Base-by-base conservation (phyloP, 192 early-diverging fungal genomes). In the Podila verticillata region DNA sequence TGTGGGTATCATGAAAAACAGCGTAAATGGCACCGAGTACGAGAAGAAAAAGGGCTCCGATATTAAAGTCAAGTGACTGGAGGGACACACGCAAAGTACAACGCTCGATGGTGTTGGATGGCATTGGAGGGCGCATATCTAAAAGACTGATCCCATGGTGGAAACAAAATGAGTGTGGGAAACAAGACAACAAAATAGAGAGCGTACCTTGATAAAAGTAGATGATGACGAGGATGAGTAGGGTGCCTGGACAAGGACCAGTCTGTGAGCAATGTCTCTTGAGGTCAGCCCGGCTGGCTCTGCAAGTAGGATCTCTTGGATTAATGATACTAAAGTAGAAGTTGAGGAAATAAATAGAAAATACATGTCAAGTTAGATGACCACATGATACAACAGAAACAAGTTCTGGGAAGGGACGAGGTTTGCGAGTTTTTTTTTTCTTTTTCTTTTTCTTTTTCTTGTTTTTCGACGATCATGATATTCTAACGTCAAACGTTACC, bases 211-310 rank as follows among this genome's bases (percentile, higher is more conserved):
- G 22, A 80, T 72, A 31, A 80, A 80, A 17, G 63, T 12, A 54
- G 48, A 61, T 0, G 77, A 80, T 34, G 69, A 72, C 12, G 70
- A 47, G 5, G 69, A 59, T 1, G 77, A 80, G 59, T 80, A 80
- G 2, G 77, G 77, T 65, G 77, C 77, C 70, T 80, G 77, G 32
- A 68, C 39, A 15, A 72, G 48, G 7, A 80, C 77, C 7, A 80
- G 70, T 15, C 65, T 65, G 51, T 68, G 77, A 5, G 77, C 77
- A 30, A 80, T 72, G 48, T 80, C 77, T n/a, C 77, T 57, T 36
- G 77, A 80, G 22, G 70, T 68, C 56, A 80, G 44, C 22, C 77
- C 77, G 31, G 51, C 47, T 13, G 77, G 77, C 28, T 80, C 77
- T 0, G 58, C 30, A 3, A 64, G 32, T 19, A 80, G 70, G 31